Evolutionary conservation across 2,329 filamentous ascomycete species (phyloP), one percentile per base, ranked within the genome.

Genomic region (Ceratocystiopsis minuta): DNA sequence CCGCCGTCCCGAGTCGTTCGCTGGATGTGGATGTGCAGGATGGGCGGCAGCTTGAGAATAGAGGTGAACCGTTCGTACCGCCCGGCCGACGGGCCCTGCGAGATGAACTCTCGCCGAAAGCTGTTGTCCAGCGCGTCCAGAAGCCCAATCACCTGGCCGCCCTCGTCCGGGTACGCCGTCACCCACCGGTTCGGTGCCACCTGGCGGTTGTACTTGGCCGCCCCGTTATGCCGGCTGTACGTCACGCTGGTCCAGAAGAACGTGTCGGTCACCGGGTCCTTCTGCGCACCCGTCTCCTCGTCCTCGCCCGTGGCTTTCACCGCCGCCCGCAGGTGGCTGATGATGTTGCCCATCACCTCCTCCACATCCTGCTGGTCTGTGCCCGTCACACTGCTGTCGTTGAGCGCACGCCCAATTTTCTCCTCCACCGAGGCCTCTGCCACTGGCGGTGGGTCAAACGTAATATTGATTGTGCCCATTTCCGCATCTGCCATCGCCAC

Each of bases 271-370:
- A 94, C 75, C 43, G 75, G 68, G 55, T 96, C 90, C 16, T 77
- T 62, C 57, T 95, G 88, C 48, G 92, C 80, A 3, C 80, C 80
- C 28, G 57, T 70, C 7, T 68, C 61, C 44, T 63, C 57, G 45
- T 83, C 74, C 32, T 72, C 63, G 4, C 69, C 71, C n/a, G 69
- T 70, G 6, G 84, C 72, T 44, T 71, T 77, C 53, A 96, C 87
- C 3, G 88, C 87, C 41, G 83, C 86, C 53, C 90, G 82, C n/a
- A 95, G 66, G 40, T 90, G 80, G 54, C 88, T 86, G 45, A 95
- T 74, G 20, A 94, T 82, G 52, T 88, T 90, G 45, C 85, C 85
- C 63, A 95, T 87, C 37, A 95, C 88, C 59, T 98, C 90, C 13
- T 86, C 86, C 5, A 95, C 88, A 59, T 98, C 90, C 60, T 98